Base-by-base conservation (phyloP, 2,329 filamentous ascomycete species). In the Fusarium protoensiforme region DNA sequence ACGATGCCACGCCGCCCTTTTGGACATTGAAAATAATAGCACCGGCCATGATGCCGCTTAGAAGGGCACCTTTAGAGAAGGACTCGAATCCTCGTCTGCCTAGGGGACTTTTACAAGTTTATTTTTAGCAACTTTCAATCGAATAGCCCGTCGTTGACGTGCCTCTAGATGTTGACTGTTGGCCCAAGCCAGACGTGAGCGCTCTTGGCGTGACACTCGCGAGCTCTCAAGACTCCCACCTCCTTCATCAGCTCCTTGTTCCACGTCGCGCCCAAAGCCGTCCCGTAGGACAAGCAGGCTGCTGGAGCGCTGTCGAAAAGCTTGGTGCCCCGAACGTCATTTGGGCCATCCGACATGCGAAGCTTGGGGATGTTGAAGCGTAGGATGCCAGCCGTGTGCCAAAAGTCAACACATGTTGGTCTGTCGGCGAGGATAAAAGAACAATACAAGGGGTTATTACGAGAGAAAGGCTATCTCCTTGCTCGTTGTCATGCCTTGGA, bases 311-410 rank as follows among this genome's bases (percentile, higher is more conserved):
- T 89, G 72, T 91, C 89, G 81, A 93, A 93, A 84, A 92, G 93
- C 74, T 88, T 90, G 51, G 88, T 90, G 56, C 91, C 92, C 71
- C 92, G 86, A 31, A 92, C 88, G 57, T 92, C 92, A 79, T 93
- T 93, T 38, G 92, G 92, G 0, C 92, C 92, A 75, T 94, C 92
- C 38, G 90, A 89, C 53, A 91, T 86, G 54, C 92, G 89, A 38
- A 93, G 84, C 0, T 91, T 89, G 7, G 91, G 91, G 38, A 93
- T 85, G 2, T 88, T 88, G 75, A 91, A 86, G 22, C 88, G 80
- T 11, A 89, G 88, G 8, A 93, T 83, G 11, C 87, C 80, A 73
- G 89, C 87, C 38, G 91, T 92, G 76, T 92, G 90, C 92, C 92
- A 93, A 77, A 92, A 92, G 81, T 93, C 91, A 73, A 88, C 86